phyloP scores from a whole-genome alignment of 371 early-diverging fungal species.

The Actinomucor elegans region DNA sequence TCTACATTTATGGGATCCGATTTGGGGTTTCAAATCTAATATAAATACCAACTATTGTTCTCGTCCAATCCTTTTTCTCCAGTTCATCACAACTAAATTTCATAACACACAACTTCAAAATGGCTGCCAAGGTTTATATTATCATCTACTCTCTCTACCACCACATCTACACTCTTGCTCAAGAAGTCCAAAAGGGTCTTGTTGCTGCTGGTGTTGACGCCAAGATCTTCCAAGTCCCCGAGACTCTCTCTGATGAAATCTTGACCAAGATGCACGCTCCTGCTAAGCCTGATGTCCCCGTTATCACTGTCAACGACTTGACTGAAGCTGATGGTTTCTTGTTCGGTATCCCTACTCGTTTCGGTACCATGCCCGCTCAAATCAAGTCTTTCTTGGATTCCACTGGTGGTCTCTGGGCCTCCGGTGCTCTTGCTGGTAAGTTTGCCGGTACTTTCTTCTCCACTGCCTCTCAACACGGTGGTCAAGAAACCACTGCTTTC shows the following conservation, averaged over 20 bases:
- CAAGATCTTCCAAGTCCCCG: slow-evolving; percentile 65
- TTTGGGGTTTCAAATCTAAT: too few relatives aligned
- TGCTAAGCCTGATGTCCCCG: slow-evolving; percentile 61
- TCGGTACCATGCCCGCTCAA: slow-evolving; percentile 76
- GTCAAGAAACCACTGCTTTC: slow-evolving; percentile 77
- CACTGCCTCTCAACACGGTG: slow-evolving; percentile 75
- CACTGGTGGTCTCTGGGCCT: slow-evolving; percentile 74
- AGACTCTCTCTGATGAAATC: slow-evolving; percentile 68
- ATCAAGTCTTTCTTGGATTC: slow-evolving; percentile 71
- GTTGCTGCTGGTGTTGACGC: slow-evolving; percentile 58
- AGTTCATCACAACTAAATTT: not conserved
- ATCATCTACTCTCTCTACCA: slow-evolving; percentile 56
- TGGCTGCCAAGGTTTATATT: slow-evolving; percentile 46
- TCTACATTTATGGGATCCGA: too few relatives aligned
- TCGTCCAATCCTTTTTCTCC: slow-evolving; percentile 5
- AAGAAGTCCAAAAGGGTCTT: slow-evolving; percentile 62
- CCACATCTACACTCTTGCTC: slow-evolving; percentile 57
- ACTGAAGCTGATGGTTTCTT: slow-evolving; percentile 76
- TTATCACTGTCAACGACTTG: slow-evolving; percentile 59
- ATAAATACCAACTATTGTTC: slow-evolving; percentile 7
- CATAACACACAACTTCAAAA: slow-evolving; percentile 7
- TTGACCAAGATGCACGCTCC: slow-evolving; percentile 74
- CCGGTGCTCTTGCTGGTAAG: slow-evolving; percentile 68
- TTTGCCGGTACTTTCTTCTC: slow-evolving; percentile 74
- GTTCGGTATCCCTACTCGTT: slow-evolving; percentile 80